Base-by-base conservation (phyloP, 2,329 filamentous ascomycete species). In the Paracamarosporium sp. region DNA sequence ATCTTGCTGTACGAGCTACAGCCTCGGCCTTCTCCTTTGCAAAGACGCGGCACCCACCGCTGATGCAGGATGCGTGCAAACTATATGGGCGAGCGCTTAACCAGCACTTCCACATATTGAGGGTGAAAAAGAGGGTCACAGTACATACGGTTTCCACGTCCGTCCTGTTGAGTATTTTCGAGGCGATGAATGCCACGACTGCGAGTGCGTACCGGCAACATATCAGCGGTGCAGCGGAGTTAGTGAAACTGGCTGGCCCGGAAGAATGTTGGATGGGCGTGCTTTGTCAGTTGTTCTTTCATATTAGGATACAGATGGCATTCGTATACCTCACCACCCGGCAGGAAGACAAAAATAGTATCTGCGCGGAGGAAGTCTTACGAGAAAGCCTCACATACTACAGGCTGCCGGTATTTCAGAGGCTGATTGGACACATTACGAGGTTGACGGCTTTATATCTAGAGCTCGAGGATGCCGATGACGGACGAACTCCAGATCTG, bases 71-170 rank as follows among this genome's bases (percentile, higher is more conserved):
- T n/a, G 65, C 70, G 1, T 65, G 55, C 30, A 58, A 67, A 20
- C 35, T 70, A 2, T 75, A 74, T 48, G 69, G 72, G 8, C 51
- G 65, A 48, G 69, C 72, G 1, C 56, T 74, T n/a, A 58, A 50
- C 9, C 50, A 53, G 25, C 70, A 75, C 31, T 27, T 63, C 11
- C 51, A 48, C 2, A 13, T 68, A 1, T 30, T 74, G 8, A 55
- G 57, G 20, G 25, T 55, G 5, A 53, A 57, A 35, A 54, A 55
- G 40, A 56, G 61, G 6, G 43, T 71, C n/a, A 72, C 70, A 0
- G 47, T 70, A n/a, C 70, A 72, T 25, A 71, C 71, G 64, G 59
- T 74, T 4, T 74, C 66, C 3, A 74, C 71, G 7, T 67, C 67
- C 11, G 65, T 74, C 3, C 57, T 74, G 22, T 60, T 74, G 8